These are phyloP conservation scores for Raphanus hybrid DNA, from an alignment of 441 rosid genomes.

Conservation along the genomic window DNA sequence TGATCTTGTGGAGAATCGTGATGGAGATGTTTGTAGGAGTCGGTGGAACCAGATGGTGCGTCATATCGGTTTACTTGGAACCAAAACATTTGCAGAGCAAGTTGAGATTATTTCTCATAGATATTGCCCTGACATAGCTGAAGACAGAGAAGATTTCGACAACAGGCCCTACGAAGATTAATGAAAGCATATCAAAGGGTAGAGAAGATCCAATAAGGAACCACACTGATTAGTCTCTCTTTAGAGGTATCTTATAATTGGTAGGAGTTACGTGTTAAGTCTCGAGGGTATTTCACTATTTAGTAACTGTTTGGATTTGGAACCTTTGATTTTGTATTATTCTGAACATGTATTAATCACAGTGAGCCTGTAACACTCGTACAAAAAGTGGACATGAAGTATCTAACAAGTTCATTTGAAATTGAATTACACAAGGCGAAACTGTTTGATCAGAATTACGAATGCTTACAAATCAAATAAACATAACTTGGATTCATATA, in stretches of 20 bases:
- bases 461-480: conserved; percentile 14
- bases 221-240: too few species aligned
- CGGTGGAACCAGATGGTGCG: conserved; percentile 79
- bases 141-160: conserved; percentile 65
- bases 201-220: too few species aligned
- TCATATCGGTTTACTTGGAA: conserved; percentile 52
- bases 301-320: not conserved
- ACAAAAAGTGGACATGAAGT: not conserved
- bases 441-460: conserved; percentile 14
- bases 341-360: not conserved
- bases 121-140: conserved; percentile 64
- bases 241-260: not conserved
- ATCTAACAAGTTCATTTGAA: not conserved
- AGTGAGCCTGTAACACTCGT: not conserved
- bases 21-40: conserved; percentile 65
- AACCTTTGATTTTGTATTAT: not conserved
- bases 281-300: too few species aligned
- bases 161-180: conserved; percentile 43
- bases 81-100: conserved; percentile 65
- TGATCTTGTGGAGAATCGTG: conserved; percentile 59
- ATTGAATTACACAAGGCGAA: not conserved
- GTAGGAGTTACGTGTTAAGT: not conserved
- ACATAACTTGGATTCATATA: conserved; percentile 8
- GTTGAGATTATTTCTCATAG: conserved; percentile 66
- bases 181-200: not conserved